phyloP scores from a whole-genome alignment of 169 alveolate species.

The Cystoisospora suis region DNA sequence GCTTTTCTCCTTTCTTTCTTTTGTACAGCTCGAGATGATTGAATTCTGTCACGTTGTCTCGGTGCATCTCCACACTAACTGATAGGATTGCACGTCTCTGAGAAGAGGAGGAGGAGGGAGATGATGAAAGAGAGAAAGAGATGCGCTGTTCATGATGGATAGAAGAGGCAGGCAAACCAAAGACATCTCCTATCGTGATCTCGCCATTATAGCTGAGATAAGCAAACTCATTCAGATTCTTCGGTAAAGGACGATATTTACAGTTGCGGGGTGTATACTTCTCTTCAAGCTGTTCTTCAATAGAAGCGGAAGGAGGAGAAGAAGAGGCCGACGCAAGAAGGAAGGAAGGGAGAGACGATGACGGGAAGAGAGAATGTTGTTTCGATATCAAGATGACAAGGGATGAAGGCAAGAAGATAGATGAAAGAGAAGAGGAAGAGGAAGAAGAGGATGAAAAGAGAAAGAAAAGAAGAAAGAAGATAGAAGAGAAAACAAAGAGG shows the following conservation, averaged over 20 bases:
- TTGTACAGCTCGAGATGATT: slow-evolving; percentile 54
- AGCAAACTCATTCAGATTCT: slow-evolving; percentile 16
- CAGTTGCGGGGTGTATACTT: slow-evolving; percentile 51
- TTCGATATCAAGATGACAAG: too few relatives aligned
- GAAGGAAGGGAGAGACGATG: neutral
- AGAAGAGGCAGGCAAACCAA: slow-evolving; percentile 51
- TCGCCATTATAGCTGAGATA: slow-evolving; percentile 44
- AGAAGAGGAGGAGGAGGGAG: neutral
- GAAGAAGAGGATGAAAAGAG: too few relatives aligned
- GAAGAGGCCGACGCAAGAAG: neutral
- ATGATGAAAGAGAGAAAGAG: slow-evolving; percentile 33
- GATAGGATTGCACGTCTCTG: slow-evolving; percentile 29
- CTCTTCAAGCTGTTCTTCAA: slow-evolving; percentile 41
- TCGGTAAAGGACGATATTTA: slow-evolving; percentile 56
- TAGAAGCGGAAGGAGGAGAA: too few relatives aligned
- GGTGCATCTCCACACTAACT: slow-evolving; percentile 51
- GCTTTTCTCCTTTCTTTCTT: neutral
- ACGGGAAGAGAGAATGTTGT: too few relatives aligned
- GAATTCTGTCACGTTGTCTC: slow-evolving; percentile 54
- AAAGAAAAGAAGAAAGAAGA: too few relatives aligned
- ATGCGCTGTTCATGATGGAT: slow-evolving; percentile 26
- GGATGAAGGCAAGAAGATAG: too few relatives aligned
- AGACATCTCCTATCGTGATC: slow-evolving; percentile 33
- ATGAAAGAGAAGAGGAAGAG: too few relatives aligned
- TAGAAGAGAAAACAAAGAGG: too few relatives aligned